A percentile compares a stretch with the other conserved stretches of the same genome.
These are phyloP conservation scores for Vigna mungo DNA, from an alignment of 306 rosid genomes.

Conservation along the genomic window DNA sequence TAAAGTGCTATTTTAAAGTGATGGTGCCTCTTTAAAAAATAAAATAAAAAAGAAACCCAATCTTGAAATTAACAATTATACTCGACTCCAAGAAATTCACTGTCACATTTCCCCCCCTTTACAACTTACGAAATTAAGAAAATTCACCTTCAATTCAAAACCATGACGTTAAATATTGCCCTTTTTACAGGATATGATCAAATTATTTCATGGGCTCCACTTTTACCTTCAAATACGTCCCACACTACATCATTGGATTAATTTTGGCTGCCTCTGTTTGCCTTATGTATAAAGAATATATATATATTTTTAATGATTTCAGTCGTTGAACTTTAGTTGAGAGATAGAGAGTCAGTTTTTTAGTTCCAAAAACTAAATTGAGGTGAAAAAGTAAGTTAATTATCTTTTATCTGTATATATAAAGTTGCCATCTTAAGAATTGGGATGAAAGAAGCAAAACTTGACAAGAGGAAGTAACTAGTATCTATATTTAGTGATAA, in stretches of 20 bases:
- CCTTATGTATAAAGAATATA: not conserved
- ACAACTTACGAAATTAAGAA: not conserved
- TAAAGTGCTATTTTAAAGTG: not conserved
- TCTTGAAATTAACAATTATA: not conserved
- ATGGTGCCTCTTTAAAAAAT: not conserved
- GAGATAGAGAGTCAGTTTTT: not conserved
- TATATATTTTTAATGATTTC: not conserved
- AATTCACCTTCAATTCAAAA: not conserved
- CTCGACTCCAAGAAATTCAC: not conserved
- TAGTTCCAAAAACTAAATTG: not conserved
- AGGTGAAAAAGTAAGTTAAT: not conserved
- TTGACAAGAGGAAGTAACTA: conserved; percentile 5
- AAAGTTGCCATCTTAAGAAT: conserved; percentile 26
- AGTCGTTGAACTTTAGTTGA: not conserved
- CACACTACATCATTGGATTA: not conserved
- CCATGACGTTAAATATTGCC: not conserved
- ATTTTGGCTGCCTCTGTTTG: not conserved
- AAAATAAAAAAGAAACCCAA: not conserved
- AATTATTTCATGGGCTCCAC: not conserved
- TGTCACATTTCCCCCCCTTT: not conserved
- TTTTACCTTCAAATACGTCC: not conserved
- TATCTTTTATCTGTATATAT: conserved; percentile 7
- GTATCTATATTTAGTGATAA: not conserved
- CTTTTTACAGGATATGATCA: not conserved
- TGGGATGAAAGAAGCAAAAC: conserved; percentile 27